These are phyloP conservation scores for Stenocarpella maydis DNA, from an alignment of 2,329 filamentous ascomycete genomes.

Conservation along the genomic window DNA sequence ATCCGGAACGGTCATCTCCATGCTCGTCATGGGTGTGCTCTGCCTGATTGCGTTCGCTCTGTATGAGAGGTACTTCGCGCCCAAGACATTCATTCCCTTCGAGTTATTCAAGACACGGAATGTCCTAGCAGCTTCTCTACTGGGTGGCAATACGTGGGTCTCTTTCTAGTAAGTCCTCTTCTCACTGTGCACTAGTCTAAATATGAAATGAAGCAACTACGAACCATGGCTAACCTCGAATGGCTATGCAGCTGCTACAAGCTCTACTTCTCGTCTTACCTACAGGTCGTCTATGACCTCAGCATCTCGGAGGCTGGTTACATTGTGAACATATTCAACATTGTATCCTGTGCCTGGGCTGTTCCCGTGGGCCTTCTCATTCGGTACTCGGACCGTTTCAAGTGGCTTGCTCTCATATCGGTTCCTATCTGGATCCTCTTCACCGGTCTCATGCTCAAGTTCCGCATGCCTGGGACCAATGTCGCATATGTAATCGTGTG, in stretches of 20 bases:
- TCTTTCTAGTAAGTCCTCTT: constrained; percentile 14
- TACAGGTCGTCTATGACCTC: constrained; percentile 17
- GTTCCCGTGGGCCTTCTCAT: constrained; percentile 23
- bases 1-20: constrained; percentile 12
- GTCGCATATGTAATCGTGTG: constrained; percentile 18
- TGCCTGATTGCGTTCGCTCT: constrained; percentile 13
- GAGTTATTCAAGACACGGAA: constrained; percentile 23
- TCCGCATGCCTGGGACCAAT: constrained; percentile 24
- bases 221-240: neutral
- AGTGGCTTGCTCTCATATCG: constrained; percentile 6
- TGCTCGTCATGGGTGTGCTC: constrained; percentile 12
- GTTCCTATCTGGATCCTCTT: constrained; percentile 20
- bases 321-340: constrained; percentile 26
- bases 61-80: constrained; percentile 7
- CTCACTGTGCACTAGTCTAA: too few relatives aligned
- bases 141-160: constrained; percentile 21
- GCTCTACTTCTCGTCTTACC: constrained; percentile 23
- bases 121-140: constrained; percentile 13
- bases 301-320: constrained; percentile 16
- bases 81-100: constrained; percentile 24
- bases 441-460: constrained; percentile 19
- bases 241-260: constrained; percentile 9
- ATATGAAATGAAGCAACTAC: neutral
- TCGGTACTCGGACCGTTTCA: constrained; percentile 6
- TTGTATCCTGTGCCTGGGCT: constrained; percentile 25